A percentile compares a stretch with the other conserved stretches of the same genome.
Evolutionary conservation across 2,329 filamentous ascomycete genomes (phyloP).

Genomic region (Periconia macrospinosa): DNA sequence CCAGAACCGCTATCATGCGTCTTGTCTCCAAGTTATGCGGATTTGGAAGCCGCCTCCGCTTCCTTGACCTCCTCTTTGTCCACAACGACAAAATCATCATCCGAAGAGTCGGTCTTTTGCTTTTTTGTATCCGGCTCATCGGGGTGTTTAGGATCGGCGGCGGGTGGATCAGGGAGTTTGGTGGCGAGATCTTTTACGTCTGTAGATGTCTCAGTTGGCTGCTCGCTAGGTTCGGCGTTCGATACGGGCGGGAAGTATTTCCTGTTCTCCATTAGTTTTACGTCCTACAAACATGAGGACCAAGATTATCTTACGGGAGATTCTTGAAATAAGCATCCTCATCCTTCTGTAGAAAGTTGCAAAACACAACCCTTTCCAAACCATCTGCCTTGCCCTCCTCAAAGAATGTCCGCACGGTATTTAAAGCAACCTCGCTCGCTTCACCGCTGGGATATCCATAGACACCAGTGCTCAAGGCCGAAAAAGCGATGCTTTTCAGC

Average conservation of each 20-base stretch:
- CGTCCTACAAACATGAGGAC: not conserved
- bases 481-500: constrained; percentile 77
- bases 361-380: constrained; percentile 79
- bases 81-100: constrained; percentile 37
- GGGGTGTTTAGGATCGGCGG: constrained; percentile 48
- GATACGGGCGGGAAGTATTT: constrained; percentile 39
- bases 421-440: constrained; percentile 73
- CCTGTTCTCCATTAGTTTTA: constrained; percentile 20
- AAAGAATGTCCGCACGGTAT: constrained; percentile 60
- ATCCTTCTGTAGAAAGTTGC: constrained; percentile 80
- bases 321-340: constrained; percentile 68
- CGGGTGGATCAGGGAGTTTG: constrained; percentile 53
- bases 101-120: constrained; percentile 43
- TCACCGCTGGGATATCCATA: constrained; percentile 81
- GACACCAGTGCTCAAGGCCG: constrained; percentile 81
- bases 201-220: constrained; percentile 28
- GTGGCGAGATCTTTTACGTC: constrained; percentile 41
- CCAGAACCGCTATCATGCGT: too few relatives aligned
- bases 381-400: constrained; percentile 49
- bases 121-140: constrained; percentile 52
- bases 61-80: constrained; percentile 29
- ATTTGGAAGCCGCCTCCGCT: constrained; percentile 12
- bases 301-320: constrained; percentile 67
- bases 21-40: not conserved
- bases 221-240: constrained; percentile 2